Base-by-base conservation (phyloP, 306 rosid species). In the Casuarina glauca region DNA sequence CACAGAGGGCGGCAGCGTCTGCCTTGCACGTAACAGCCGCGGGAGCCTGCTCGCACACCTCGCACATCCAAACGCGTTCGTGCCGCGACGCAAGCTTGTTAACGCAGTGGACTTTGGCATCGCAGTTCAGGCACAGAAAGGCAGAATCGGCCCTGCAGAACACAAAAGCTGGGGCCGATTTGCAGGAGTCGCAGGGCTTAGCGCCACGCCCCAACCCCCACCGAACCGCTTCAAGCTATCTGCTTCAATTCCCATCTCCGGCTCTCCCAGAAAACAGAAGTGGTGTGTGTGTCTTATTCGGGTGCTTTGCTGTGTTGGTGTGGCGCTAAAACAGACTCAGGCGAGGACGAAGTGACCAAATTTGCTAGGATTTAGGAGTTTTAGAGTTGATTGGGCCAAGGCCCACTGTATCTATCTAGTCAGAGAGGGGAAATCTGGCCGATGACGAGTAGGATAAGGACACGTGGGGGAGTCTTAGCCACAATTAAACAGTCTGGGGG, bases 21-120 rank as follows among this genome's bases (percentile, higher is more conserved):
- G 99, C 99, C 82, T 91, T 93, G 85, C 99, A 96, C 64, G 96
- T 91, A 90, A 96, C 94, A 7, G 92, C 75, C 0, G 97, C 98
- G 0, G 99, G 99, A 0, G 97, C 98, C 19, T 96, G 99, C 79
- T 93, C 98, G 78, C 99, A 96, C 10, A 93, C 98, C 80, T 93
- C 97, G 2, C 99, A 96, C 85, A 96, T 84, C 99, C 97, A 96
- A 7, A 96, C 94, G 48, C 99, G 98, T 77, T 81, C 90, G 81
- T 93, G 98, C 69, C 93, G 89, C 5, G 92, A 87, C 0, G 91
- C 82, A 0, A 88, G 80, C 73, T 88, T 89, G 77, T 89, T 90
- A 60, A 84, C 83, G 45, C 77, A 81, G 88, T 95, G 98, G 74
- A 92, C 86, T 69, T 74, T 91, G 67, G 91, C 52, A 74, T 96